Base-by-base conservation (phyloP, 169 alveolate genomes). In the Cryptosporidium andersoni region DNA sequence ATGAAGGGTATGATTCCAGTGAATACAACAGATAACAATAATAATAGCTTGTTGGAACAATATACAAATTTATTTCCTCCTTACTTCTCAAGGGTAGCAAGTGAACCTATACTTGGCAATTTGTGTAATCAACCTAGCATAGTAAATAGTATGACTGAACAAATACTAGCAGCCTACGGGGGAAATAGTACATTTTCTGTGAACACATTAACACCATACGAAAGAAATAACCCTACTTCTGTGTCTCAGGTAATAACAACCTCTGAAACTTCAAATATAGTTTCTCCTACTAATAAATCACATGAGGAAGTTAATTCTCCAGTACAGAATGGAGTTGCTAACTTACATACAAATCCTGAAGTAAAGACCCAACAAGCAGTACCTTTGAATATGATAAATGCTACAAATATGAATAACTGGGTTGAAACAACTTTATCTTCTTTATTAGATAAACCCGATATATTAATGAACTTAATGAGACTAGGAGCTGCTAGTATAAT, bases 401-500 rank as follows among this genome's bases (percentile, higher is more conserved):
- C 67, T n/a, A 67, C 4, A 3, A 67, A 67, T 40, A 12, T 67
- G 39, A 67, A 67, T 39, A 55, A 55, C 55, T 67, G 82, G 82
- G 82, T 65, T n/a, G 82, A 67, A 53, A 40, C 66, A 51, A 63
- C 82, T 42, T 63, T 67, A 49, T 67, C 82, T 9, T 37, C 82
- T n/a, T 67, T 67, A 8, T 36, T 67, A 55, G 82, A 67, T 55
- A 67, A 67, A 6, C 82, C 82, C 12, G 82, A 67, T 4, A 67
- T 67, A 65, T 63, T 67, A 9, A 67, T 67, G 82, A 67, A 67
- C 43, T 55, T 67, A 53, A 67, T 67, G 82, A 64, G 82, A n/a
- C 66, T 67, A 11, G 82, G 82, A 52, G 82, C 82, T 40, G 82
- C 82, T 34, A 67, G 82, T 6, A 67, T 67, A 39, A 67, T 67